A percentile compares a stretch with the other conserved stretches of the same genome.
Evolutionary conservation across 352 stramenopile genomes (phyloP).

Genomic region (Hyaloperonospora arabidopsidis): DNA sequence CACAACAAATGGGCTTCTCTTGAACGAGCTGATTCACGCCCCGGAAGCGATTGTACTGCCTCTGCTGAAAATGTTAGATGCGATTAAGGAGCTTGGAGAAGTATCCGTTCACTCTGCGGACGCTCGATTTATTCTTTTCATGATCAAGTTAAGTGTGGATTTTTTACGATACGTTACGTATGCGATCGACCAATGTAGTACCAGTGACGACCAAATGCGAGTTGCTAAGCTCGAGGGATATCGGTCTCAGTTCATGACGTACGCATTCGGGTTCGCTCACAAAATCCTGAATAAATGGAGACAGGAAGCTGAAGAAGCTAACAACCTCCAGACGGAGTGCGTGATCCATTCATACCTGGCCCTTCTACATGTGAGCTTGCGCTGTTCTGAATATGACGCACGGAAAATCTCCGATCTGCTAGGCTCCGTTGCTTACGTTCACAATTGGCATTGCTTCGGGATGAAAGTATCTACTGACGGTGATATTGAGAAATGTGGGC

Average conservation of each 20-base stretch:
- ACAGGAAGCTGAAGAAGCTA: slow-evolving; percentile 52
- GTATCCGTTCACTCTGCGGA: slow-evolving; percentile 77
- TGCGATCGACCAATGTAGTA: slow-evolving; percentile 43
- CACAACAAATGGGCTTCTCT: slow-evolving; percentile 93
- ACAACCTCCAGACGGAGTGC: slow-evolving; percentile 75
- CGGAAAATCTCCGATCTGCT: slow-evolving; percentile 65
- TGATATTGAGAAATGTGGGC: slow-evolving; percentile 30
- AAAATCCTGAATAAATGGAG: slow-evolving; percentile 74
- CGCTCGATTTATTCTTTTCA: slow-evolving; percentile 82
- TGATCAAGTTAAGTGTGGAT: slow-evolving; percentile 80
- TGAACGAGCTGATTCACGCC: slow-evolving; percentile 97
- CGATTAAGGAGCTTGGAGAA: slow-evolving; percentile 73
- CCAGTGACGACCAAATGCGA: slow-evolving; percentile 28
- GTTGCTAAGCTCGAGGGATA: slow-evolving; percentile 39
- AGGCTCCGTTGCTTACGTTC: slow-evolving; percentile 79
- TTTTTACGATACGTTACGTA: slow-evolving; percentile 75
- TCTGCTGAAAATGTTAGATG: slow-evolving; percentile 76
- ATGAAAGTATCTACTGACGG: slow-evolving; percentile 67
- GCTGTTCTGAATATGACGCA: slow-evolving; percentile 53
- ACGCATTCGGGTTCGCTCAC: slow-evolving; percentile 63
- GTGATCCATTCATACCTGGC: slow-evolving; percentile 82
- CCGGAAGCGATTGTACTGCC: slow-evolving; percentile 81
- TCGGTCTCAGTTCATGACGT: slow-evolving; percentile 46
- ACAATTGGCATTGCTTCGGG: slow-evolving; percentile 88
- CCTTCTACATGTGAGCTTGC: slow-evolving; percentile 64